phyloP scores from a whole-genome alignment of 2,329 filamentous ascomycete species.

The Metarhizium humberi region DNA sequence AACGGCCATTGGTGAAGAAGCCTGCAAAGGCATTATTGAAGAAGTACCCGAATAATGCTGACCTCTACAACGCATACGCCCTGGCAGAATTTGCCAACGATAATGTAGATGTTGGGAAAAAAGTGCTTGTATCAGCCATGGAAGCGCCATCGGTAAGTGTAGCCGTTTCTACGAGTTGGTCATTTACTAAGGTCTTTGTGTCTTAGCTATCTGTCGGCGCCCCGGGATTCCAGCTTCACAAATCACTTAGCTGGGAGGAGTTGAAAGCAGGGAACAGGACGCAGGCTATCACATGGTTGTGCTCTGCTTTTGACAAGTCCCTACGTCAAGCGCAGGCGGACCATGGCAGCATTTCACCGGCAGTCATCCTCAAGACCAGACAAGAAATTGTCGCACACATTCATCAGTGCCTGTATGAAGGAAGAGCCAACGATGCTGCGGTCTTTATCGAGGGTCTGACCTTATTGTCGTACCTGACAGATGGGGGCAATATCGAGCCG shows the following conservation, averaged over 20 bases:
- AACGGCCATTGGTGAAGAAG: slow-evolving; percentile 51
- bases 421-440: slow-evolving; percentile 37
- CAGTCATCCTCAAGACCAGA: slow-evolving; percentile 41
- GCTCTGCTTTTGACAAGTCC: slow-evolving; percentile 25
- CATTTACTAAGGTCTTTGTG: neutral
- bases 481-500: slow-evolving; percentile 30
- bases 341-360: slow-evolving; percentile 16
- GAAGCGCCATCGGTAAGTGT: slow-evolving; percentile 21
- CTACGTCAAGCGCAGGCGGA: slow-evolving; percentile 9
- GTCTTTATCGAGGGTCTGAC: slow-evolving; percentile 52
- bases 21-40: slow-evolving; percentile 67
- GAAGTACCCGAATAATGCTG: slow-evolving; percentile 49
- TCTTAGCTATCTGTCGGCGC: slow-evolving; percentile 11
- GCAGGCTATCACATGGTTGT: slow-evolving; percentile 28
- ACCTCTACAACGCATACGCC: slow-evolving; percentile 72
- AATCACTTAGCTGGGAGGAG: slow-evolving; percentile 60
- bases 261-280: slow-evolving; percentile 31
- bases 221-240: slow-evolving; percentile 37
- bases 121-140: slow-evolving; percentile 59
- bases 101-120: slow-evolving; percentile 47
- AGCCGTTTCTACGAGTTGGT: neutral
- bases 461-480: slow-evolving; percentile 58
- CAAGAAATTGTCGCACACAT: slow-evolving; percentile 44
- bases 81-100: slow-evolving; percentile 56
- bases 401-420: slow-evolving; percentile 45